phyloP scores from a whole-genome alignment of 2,329 filamentous ascomycete genomes.

The Coniella lustricola region DNA sequence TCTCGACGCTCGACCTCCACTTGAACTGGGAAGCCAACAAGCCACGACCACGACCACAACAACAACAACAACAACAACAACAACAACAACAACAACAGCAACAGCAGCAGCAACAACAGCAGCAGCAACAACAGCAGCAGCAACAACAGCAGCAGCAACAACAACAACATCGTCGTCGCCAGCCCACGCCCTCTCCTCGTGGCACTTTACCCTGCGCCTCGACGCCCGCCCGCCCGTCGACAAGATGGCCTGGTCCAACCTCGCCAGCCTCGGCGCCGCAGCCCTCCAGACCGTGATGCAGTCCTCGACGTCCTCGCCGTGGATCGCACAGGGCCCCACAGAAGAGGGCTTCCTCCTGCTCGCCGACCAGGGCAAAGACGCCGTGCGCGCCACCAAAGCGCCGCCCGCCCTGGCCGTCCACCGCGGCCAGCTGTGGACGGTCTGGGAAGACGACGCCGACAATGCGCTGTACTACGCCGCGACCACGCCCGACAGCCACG shows the following conservation, averaged over 20 bases:
- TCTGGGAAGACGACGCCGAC: constrained; percentile 25
- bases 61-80: too few species aligned
- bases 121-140: too few species aligned
- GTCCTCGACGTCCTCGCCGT: constrained; percentile 15
- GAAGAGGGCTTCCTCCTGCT: constrained; percentile 20
- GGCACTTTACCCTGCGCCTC: background rate
- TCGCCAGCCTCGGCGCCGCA: background rate
- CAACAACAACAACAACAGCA: too few species aligned
- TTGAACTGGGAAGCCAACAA: too few species aligned
- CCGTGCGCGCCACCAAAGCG: constrained; percentile 24
- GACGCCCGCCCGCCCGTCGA: background rate
- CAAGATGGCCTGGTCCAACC: background rate
- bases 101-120: too few species aligned
- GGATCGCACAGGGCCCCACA: constrained; percentile 26
- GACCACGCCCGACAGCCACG: constrained; percentile 21
- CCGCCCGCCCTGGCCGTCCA: constrained; percentile 29
- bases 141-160: background rate
- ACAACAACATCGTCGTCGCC: background rate
- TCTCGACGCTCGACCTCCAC: too few species aligned
- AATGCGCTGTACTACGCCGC: constrained; percentile 27
- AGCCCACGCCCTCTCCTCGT: background rate
- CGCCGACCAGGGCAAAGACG: constrained; percentile 17
- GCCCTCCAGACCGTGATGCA: background rate
- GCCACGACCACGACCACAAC: too few species aligned
- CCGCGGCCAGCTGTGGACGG: constrained; percentile 29